Evolutionary conservation across 345 rosid genomes (phyloP).

Genomic region (Fremontodendron californicum): DNA sequence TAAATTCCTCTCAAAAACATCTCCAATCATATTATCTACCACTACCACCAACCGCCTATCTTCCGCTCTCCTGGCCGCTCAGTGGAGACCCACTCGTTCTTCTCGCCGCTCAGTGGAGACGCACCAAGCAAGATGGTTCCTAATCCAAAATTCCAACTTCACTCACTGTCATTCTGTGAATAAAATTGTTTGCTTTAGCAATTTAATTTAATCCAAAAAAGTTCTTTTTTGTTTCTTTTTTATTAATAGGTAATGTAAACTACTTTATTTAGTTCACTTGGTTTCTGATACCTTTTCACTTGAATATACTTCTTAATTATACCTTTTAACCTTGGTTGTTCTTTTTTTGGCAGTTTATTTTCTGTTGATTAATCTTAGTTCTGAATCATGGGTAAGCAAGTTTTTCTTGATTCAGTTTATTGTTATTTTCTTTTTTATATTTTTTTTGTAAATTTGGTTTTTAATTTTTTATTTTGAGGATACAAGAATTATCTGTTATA

Average conservation of each 20-base stretch:
- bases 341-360: not conserved
- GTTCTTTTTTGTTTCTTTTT: not conserved
- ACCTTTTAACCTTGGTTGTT: not conserved
- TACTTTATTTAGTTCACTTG: not conserved
- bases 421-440: not conserved
- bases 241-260: not conserved
- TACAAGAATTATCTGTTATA: not conserved
- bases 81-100: too few relatives aligned
- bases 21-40: too few relatives aligned
- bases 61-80: too few relatives aligned
- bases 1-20: too few relatives aligned
- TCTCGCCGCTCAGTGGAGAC: too few relatives aligned
- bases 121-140: not conserved
- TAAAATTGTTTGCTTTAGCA: not conserved
- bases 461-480: not conserved
- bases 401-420: not conserved
- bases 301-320: too few relatives aligned
- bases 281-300: too few relatives aligned
- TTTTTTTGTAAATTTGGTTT: not conserved
- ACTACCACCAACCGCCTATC: too few relatives aligned
- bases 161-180: not conserved
- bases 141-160: not conserved
- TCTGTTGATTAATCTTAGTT: not conserved
- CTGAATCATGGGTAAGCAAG: conserved; percentile 6
- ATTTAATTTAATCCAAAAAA: not conserved